Percentiles rank a stretch among this genome's conserved stretches.
Conservation (phyloP, 306 rosid species). For the Prunus kanzakura region DNA sequence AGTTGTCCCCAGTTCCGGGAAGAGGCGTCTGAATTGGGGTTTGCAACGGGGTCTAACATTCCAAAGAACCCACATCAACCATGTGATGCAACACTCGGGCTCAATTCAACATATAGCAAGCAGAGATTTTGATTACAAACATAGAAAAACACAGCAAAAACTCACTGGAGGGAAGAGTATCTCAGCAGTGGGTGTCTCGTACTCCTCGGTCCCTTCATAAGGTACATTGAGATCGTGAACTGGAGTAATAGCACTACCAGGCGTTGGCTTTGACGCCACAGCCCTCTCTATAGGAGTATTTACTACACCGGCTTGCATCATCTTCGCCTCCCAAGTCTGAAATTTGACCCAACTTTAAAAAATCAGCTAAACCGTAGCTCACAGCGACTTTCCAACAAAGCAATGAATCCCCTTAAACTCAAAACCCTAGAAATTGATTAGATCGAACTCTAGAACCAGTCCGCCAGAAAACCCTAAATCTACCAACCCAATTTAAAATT, state of each 20-base stretch:
- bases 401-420: neutral
- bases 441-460: constrained; percentile 54
- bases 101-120: neutral
- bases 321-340: constrained; percentile 91
- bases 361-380: constrained; percentile 19
- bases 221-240: constrained; percentile 99
- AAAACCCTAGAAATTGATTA: constrained; percentile 34
- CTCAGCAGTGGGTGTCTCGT: constrained; percentile 97
- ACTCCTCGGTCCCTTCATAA: constrained; percentile 93
- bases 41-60: constrained; percentile 66
- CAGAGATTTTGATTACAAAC: neutral
- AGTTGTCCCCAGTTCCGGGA: constrained; percentile 69
- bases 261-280: constrained; percentile 49
- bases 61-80: constrained; percentile 27
- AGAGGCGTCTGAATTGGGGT: constrained; percentile 94
- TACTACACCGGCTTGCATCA: constrained; percentile 83
- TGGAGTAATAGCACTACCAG: constrained; percentile 84
- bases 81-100: neutral
- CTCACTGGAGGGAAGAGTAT: constrained; percentile 96
- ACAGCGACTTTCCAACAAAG: constrained; percentile 8
- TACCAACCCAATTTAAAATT: neutral
- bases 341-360: neutral
- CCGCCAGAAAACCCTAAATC: constrained; percentile 10
- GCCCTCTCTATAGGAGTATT: constrained; percentile 81
- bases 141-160: constrained; percentile 18